A percentile compares a stretch with the other conserved stretches of the same genome.
These are phyloP conservation scores for Monilinia fructigena DNA, from an alignment of 2,329 filamentous ascomycete species.

Conservation along the genomic window DNA sequence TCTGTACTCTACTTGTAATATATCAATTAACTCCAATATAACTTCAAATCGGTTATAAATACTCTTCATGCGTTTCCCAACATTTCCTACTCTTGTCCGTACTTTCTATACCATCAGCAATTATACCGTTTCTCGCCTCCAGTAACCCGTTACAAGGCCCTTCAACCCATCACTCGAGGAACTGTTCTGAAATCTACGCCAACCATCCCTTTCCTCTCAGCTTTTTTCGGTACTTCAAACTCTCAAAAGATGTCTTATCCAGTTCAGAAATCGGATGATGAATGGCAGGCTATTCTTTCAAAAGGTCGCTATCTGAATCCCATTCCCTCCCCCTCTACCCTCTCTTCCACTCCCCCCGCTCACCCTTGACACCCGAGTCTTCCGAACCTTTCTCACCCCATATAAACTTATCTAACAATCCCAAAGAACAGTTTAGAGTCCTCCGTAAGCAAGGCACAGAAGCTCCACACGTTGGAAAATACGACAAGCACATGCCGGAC, in stretches of 20 bases:
- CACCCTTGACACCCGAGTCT: neutral
- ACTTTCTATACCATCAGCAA: constrained; percentile 49
- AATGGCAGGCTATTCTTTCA: constrained; percentile 86
- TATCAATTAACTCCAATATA: constrained; percentile 15
- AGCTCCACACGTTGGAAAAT: constrained; percentile 73
- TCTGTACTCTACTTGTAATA: neutral
- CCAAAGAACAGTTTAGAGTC: constrained; percentile 87
- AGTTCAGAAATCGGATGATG: constrained; percentile 74
- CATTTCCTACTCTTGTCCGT: constrained; percentile 47
- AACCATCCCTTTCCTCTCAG: constrained; percentile 73
- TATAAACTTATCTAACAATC: constrained; percentile 38
- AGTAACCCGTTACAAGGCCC: constrained; percentile 35
- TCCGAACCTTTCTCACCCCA: constrained; percentile 5
- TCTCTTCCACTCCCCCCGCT: neutral
- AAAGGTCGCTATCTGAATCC: constrained; percentile 49
- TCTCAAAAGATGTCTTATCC: constrained; percentile 67
- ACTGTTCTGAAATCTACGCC: constrained; percentile 64
- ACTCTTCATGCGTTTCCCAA: constrained; percentile 51
- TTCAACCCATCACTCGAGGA: constrained; percentile 42
- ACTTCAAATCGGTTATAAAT: constrained; percentile 28
- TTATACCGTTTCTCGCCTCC: constrained; percentile 40
- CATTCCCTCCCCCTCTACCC: neutral
- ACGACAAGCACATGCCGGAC: constrained; percentile 78
- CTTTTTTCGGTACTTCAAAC: constrained; percentile 64
- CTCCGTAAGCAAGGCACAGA: constrained; percentile 93